Percentiles rank a stretch among this genome's conserved stretches.
phyloP scores from a whole-genome alignment of 2,329 filamentous ascomycete species.

The Xylaria sp. region DNA sequence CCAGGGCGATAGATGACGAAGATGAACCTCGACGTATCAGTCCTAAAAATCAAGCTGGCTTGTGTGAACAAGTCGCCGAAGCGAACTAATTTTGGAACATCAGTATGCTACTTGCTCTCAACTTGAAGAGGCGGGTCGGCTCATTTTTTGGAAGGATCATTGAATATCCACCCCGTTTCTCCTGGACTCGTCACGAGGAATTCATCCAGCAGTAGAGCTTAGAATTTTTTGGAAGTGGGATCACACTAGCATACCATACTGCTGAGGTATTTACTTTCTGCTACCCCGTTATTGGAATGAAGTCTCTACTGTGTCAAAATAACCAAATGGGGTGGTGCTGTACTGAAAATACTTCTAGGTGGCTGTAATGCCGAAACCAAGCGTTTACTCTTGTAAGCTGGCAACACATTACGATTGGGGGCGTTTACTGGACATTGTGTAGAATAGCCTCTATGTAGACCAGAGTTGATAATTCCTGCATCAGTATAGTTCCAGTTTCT shows the following conservation, averaged over 20 bases:
- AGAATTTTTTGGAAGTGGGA: conserved; percentile 30
- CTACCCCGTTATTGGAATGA: conserved; percentile 25
- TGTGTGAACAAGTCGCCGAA: conserved; percentile 39
- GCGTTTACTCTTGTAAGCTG: conserved; percentile 11
- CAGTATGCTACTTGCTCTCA: conserved; percentile 13
- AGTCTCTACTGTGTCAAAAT: neutral
- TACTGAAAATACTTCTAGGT: conserved; percentile 15
- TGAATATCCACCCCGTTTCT: conserved; percentile 43
- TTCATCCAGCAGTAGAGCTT: conserved; percentile 30
- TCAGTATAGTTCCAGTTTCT: conserved; percentile 17
- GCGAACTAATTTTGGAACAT: conserved; percentile 33
- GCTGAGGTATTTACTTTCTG: conserved; percentile 31
- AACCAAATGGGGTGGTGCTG: neutral
- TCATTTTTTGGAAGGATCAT: conserved; percentile 45
- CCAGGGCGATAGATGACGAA: conserved; percentile 60
- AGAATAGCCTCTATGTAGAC: conserved; percentile 32
- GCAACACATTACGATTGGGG: conserved; percentile 18
- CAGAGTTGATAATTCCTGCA: conserved; percentile 34
- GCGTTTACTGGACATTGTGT: conserved; percentile 36
- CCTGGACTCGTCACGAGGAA: conserved; percentile 31
- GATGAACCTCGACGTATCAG: conserved; percentile 57
- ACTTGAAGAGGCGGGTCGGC: neutral
- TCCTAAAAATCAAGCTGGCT: conserved; percentile 45
- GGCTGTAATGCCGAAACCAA: conserved; percentile 8
- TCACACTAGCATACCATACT: conserved; percentile 12